A percentile compares a stretch with the other conserved stretches of the same genome.
Conservation (phyloP, 2,329 filamentous ascomycete genomes). For the Aureobasidium leucospermi region DNA sequence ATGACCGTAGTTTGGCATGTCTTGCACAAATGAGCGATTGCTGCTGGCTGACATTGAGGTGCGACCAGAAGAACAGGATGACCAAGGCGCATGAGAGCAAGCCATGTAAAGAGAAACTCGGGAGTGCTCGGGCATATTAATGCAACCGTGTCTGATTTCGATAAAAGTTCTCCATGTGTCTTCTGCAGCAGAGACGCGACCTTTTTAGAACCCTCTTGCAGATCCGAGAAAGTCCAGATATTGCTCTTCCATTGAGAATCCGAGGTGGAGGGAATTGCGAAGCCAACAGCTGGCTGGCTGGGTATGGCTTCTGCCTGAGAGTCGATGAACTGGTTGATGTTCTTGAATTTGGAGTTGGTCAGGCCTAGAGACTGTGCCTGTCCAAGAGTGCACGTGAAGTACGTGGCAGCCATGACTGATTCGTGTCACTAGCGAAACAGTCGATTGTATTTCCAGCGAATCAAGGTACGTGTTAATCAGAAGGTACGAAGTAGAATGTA, state of each 20-base stretch:
- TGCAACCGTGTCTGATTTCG: slow-evolving; percentile 35
- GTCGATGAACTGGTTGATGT: slow-evolving; percentile 46
- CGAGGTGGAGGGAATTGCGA: slow-evolving; percentile 31
- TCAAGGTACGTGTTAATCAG: background rate
- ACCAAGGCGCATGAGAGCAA: slow-evolving; percentile 51
- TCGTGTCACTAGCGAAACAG: background rate
- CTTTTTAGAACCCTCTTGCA: slow-evolving; percentile 27
- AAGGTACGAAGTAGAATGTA: background rate
- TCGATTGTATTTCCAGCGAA: background rate
- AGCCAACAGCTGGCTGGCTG: slow-evolving; percentile 43
- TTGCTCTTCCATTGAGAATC: slow-evolving; percentile 22
- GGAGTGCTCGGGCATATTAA: slow-evolving; percentile 51
- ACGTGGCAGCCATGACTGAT: slow-evolving; percentile 32
- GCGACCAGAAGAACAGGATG: slow-evolving; percentile 51
- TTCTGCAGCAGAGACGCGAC: slow-evolving; percentile 29
- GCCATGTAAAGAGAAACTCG: slow-evolving; percentile 53
- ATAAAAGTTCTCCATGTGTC: slow-evolving; percentile 16
- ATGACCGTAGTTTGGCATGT: slow-evolving; percentile 37
- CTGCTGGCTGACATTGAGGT: slow-evolving; percentile 39
- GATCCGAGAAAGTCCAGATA: slow-evolving; percentile 27
- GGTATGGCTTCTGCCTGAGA: slow-evolving; percentile 36
- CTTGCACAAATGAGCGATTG: slow-evolving; percentile 48
- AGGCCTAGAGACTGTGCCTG: slow-evolving; percentile 39
- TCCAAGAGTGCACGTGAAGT: slow-evolving; percentile 56
- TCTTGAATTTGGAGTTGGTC: slow-evolving; percentile 32